Evolutionary conservation across 352 stramenopile genomes (phyloP), one percentile per base, ranked within the genome.

Genomic region (Phytophthora chlamydospora): DNA sequence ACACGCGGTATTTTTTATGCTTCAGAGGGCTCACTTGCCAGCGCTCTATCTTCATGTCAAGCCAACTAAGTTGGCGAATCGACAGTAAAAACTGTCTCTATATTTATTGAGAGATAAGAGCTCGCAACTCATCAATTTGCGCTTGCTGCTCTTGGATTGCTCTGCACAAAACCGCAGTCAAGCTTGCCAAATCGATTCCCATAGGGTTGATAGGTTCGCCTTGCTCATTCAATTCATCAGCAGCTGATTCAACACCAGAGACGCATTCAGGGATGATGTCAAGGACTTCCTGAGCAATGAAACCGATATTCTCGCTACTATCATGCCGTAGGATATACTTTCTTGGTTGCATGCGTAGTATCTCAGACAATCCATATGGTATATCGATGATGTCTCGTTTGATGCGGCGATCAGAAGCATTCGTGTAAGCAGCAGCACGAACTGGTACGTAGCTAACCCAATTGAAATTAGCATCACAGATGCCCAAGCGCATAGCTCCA

Each of bases 61-160:
- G n/a, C n/a, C n/a, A n/a, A n/a, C n/a, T n/a, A n/a, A n/a, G n/a
- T n/a, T n/a, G n/a, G n/a, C n/a, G n/a, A n/a, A n/a, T n/a, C n/a
- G n/a, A n/a, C n/a, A n/a, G n/a, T n/a, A n/a, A n/a, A n/a, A n/a
- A n/a, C n/a, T n/a, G n/a, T n/a, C n/a, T n/a, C n/a, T n/a, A n/a
- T n/a, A n/a, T n/a, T n/a, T n/a, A n/a, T n/a, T n/a, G n/a, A n/a
- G n/a, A n/a, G n/a, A n/a, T n/a, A n/a, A n/a, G n/a, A n/a, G n/a
- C 17, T 53, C 11, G 17, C 31, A 43, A 19, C 10, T 33, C 17
- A 33, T 53, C 33, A 13, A 54, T 1, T 33, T 56, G 8, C 4
- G 11, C 8, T 11, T 56, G 21, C 7, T 34, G 35, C 2, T 56
- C 48, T 29, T 56, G 35, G 12, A 56, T 56, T 8, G 48, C 35